These are phyloP conservation scores for Cyberlindnera saturnus DNA, from an alignment of 805 yeast species.

Conservation along the genomic window DNA sequence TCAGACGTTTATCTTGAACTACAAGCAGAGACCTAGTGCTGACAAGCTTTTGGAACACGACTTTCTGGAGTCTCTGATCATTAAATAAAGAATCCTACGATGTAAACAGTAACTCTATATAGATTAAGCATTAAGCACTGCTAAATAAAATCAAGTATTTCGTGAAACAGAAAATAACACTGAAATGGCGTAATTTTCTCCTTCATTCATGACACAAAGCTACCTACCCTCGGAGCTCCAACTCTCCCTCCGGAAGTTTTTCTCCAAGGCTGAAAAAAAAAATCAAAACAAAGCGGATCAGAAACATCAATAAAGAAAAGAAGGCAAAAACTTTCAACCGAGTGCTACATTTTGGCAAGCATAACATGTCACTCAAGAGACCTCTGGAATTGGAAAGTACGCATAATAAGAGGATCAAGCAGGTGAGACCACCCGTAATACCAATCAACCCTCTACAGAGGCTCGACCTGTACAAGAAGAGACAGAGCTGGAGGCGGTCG, in stretches of 20 bases:
- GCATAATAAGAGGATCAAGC: background rate
- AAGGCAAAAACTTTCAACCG: background rate
- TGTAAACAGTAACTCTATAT: too few relatives aligned
- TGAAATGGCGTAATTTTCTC: too few relatives aligned
- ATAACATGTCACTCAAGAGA: slow-evolving; percentile 1
- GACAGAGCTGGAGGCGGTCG: slow-evolving; percentile 24
- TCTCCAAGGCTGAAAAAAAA: background rate
- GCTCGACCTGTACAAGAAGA: slow-evolving; percentile 21
- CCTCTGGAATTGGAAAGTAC: background rate
- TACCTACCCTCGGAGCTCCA: background rate
- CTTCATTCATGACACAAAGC: background rate
- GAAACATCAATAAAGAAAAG: background rate
- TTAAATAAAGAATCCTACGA: background rate
- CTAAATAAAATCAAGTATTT: too few relatives aligned
- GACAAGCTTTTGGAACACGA: slow-evolving; percentile 57
- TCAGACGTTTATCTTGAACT: slow-evolving; percentile 70
- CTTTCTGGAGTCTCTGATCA: slow-evolving; percentile 34
- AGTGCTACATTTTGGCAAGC: background rate
- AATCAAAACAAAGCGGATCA: slow-evolving; percentile 1
- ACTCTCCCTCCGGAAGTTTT: background rate
- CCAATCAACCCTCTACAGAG: slow-evolving; percentile 22
- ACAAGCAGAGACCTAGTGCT: slow-evolving; percentile 69
- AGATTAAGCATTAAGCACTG: too few relatives aligned
- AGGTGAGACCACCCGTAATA: slow-evolving; percentile 29
- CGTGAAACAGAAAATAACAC: too few relatives aligned